These are phyloP conservation scores for Moesziomyces globuligerus DNA, from an alignment of 1,284 basidiomycete genomes.

Conservation along the genomic window DNA sequence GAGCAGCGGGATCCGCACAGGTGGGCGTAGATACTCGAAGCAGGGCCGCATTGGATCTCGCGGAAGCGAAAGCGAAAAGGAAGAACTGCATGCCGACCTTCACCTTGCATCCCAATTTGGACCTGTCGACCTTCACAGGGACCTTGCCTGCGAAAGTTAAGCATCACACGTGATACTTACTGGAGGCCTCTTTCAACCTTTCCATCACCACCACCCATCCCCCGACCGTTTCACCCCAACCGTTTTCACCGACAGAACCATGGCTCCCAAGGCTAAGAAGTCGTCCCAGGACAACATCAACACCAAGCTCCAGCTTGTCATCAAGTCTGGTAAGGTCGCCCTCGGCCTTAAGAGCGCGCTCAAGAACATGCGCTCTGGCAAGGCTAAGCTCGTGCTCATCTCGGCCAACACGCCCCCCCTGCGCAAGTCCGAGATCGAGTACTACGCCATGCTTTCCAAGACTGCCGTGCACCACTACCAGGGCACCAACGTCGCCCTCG, in stretches of 20 bases:
- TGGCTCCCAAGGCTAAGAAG: slow-evolving; percentile 94
- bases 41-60: no score
- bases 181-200: slow-evolving; percentile 40
- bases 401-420: slow-evolving; percentile 99
- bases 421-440: slow-evolving; percentile 99
- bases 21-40: no score
- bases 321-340: slow-evolving; percentile 78
- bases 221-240: slow-evolving; percentile 5
- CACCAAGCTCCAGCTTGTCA: slow-evolving; percentile 93
- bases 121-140: slow-evolving; percentile 19
- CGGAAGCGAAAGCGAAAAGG: no score
- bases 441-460: slow-evolving; percentile 98
- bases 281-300: slow-evolving; percentile 83
- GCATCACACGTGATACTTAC: slow-evolving; percentile 55
- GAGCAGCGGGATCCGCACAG: no score
- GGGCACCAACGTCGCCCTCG: slow-evolving; percentile 96
- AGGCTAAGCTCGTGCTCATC: slow-evolving; percentile 99
- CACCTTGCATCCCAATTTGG: slow-evolving; percentile 19
- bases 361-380: slow-evolving; percentile 97
- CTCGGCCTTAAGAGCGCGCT: slow-evolving; percentile 73
- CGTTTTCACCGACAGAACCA: slow-evolving; percentile 66
- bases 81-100: slow-evolving; percentile 38
- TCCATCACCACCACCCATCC: slow-evolving; percentile 4
- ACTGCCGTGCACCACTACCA: slow-evolving; percentile 92
- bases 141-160: slow-evolving; percentile 54